These are phyloP conservation scores for Rhynchospora breviuscula DNA, from an alignment of 176 grass and related monocot species.

Conservation along the genomic window DNA sequence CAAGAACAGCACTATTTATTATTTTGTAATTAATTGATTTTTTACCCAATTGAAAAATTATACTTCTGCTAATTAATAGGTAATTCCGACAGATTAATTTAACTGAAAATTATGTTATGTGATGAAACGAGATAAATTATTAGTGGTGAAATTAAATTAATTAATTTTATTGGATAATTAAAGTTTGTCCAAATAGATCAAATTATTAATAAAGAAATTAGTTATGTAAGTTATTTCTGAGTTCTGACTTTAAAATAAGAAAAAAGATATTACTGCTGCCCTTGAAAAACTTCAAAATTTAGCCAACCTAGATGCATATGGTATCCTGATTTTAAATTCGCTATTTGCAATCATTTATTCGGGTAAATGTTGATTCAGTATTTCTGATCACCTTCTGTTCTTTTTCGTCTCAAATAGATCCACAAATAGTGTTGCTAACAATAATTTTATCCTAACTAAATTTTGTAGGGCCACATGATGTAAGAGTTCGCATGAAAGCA, in stretches of 20 bases:
- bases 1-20: background rate
- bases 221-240: background rate
- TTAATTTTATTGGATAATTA: background rate
- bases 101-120: background rate
- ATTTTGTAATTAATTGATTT: background rate
- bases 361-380: background rate
- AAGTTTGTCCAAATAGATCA: background rate
- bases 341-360: background rate
- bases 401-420: background rate
- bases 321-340: background rate
- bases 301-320: background rate
- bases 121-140: background rate
- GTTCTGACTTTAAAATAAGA: background rate
- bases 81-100: background rate
- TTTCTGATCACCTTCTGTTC: background rate
- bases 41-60: background rate
- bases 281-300: background rate
- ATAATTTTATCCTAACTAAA: background rate
- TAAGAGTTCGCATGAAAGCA: conserved; percentile 82
- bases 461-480: conserved; percentile 57
- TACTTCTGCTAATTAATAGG: background rate
- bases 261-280: background rate
- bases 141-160: background rate
- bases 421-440: background rate
- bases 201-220: background rate